Conservation (phyloP, 306 rosid species). For the Lithocarpus polystachyus region DNA sequence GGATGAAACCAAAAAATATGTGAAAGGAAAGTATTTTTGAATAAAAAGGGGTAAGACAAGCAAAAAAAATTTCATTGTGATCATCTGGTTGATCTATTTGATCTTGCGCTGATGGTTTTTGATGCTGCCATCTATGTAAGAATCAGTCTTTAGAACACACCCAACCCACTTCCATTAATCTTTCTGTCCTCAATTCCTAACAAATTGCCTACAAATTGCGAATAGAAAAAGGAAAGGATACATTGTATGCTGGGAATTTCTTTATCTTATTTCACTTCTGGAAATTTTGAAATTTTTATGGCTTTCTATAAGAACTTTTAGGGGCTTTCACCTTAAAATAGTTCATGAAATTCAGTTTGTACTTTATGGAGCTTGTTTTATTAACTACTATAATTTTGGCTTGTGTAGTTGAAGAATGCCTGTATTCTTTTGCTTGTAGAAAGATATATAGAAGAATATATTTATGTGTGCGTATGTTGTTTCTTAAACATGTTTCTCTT, state of each 20-base stretch:
- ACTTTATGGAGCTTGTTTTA: neutral
- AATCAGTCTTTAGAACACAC: neutral
- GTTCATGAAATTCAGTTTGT: neutral
- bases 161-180: neutral
- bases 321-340: neutral
- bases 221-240: neutral
- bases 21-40: neutral
- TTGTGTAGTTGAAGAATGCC: neutral
- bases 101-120: neutral
- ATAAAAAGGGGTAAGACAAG: neutral
- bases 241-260: neutral
- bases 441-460: neutral
- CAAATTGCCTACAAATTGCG: neutral
- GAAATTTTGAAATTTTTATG: neutral
- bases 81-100: neutral
- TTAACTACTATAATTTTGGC: neutral
- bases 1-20: neutral
- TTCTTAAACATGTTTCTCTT: constrained; percentile 11
- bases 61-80: neutral
- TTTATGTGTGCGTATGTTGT: neutral
- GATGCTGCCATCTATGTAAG: neutral
- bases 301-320: neutral
- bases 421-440: neutral
- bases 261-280: neutral
- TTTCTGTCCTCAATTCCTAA: neutral